Base-by-base conservation (phyloP, 805 yeast genomes). In the Yueomyces sinensis region DNA sequence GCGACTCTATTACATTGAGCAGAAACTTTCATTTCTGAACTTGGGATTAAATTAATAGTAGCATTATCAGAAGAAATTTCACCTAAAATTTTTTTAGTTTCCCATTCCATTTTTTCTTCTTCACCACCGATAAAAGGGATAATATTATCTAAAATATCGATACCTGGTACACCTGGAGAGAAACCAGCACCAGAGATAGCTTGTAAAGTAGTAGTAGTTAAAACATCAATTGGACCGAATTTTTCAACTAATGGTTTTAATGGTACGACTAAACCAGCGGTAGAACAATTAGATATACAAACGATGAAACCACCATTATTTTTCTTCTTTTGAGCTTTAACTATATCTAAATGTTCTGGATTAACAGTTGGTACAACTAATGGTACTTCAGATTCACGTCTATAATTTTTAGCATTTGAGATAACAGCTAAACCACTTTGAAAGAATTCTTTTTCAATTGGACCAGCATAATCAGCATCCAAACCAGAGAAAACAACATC, bases 141-240 rank as follows among this genome's bases (percentile, higher is more conserved):
- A 45, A 91, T 71, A 63, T 91, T 91, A 62, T 91, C 98, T 49
- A 91, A 68, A 36, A 89, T 76, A 54, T 91, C 97, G 60, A 91
- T 87, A 44, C 94, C 91, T 17, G 95, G 76, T 37, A 87, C 94
- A 58, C 98, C 98, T 33, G 98, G 98, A 9, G 95, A 82, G 58
- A 82, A 91, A 3, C 98, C 98, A 17, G 94, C 98, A 48, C 98
- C 98, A 4, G 97, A 87, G 44, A 91, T 83, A 27, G 98, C 98
- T 60, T 91, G 98, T 59, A 91, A 61, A 13, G 98, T 91, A 36
- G 96, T 83, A 32, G 94, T 73, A 13, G 94, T 78, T 46, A 89
- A 70, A 17, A 76, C 69, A 39, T 82, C 87, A 40, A 91, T 72
- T 31, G 97, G 96, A 32, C 97, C 98, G 54, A 82, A 89, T 33